These are phyloP conservation scores for Macrocybe gigantea DNA, from an alignment of 768 basidiomycete genomes.

Conservation along the genomic window DNA sequence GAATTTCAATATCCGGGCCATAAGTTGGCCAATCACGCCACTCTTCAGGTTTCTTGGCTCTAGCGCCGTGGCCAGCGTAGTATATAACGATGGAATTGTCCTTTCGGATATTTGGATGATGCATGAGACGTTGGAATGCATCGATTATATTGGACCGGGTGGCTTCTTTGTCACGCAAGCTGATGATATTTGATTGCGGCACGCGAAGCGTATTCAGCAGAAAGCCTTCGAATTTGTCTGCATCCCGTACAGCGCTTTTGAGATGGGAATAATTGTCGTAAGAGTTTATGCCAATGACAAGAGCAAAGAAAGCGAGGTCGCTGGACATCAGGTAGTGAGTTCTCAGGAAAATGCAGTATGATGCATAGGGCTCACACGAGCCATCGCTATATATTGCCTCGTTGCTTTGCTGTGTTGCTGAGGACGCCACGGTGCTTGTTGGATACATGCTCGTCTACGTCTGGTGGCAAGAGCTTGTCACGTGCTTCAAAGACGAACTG, in stretches of 20 bases:
- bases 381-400: no score
- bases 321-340: no score
- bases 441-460: no score
- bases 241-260: slow-evolving; percentile 31
- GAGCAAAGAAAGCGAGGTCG: slow-evolving; percentile 21
- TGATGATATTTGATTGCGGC: slow-evolving; percentile 25
- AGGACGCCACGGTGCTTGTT: no score
- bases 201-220: slow-evolving; percentile 23
- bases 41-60: slow-evolving; percentile 20
- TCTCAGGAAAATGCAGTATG: no score
- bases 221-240: slow-evolving; percentile 29
- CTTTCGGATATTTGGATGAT: slow-evolving; percentile 12
- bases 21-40: slow-evolving; percentile 22
- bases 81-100: slow-evolving; percentile 33
- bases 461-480: no score
- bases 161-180: slow-evolving; percentile 30
- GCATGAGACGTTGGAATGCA: slow-evolving; percentile 19
- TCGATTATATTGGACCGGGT: slow-evolving; percentile 28
- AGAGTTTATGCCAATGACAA: slow-evolving; percentile 38
- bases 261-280: slow-evolving; percentile 25
- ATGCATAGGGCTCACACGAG: no score
- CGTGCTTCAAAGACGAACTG: no score
- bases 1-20: slow-evolving; percentile 25
- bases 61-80: slow-evolving; percentile 40
- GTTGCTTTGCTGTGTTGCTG: no score